Evolutionary conservation across 305 asterid species (phyloP), one percentile per base, ranked within the genome.

Genomic region (Petunia hybrid): DNA sequence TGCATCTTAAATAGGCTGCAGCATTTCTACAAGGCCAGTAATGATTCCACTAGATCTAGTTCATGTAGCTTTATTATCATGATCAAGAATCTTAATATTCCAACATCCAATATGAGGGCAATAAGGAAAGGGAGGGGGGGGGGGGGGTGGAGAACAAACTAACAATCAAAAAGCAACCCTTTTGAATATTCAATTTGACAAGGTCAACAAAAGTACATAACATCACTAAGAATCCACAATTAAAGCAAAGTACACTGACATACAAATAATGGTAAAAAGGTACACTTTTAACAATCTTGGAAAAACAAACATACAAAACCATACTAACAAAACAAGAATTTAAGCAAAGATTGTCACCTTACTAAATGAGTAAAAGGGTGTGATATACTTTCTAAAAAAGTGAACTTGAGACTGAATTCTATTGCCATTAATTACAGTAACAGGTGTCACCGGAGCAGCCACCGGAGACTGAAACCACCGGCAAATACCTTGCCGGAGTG

Each of bases 401-500:
- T 43, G 80, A 83, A 80, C 81, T 74, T 82, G 82, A 74, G 73
- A 79, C 8, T 76, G 14, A 35, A 75, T 87, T n/a, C 80, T 36
- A 40, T 35, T 79, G 60, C 79, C 69, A 70, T 78, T 81, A 39
- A 77, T 88, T 46, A 79, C 56, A 71, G 80, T 55, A 43, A 6
- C 76, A 75, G 68, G 59, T 12, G 88, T 67, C 64, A 86, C 81
- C 51, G 83, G 86, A 66, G 76, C 80, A 41, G 82, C 43, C 83
- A 88, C 82, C 80, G 88, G 35, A 39, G 90, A 85, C 87, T 6
- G 80, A 56, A 84, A 80, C 83, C 85, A 83, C 65, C 90, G 87
- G 84, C 12, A 40, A 39, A 80, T 60, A 84, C 89, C 71, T 85
- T 87, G 89, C 76, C 83, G 89, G 82, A 76, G 48, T 85, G 84